Evolutionary conservation across 2,329 filamentous ascomycete genomes (phyloP).

Genomic region (Sporothrix phasma): DNA sequence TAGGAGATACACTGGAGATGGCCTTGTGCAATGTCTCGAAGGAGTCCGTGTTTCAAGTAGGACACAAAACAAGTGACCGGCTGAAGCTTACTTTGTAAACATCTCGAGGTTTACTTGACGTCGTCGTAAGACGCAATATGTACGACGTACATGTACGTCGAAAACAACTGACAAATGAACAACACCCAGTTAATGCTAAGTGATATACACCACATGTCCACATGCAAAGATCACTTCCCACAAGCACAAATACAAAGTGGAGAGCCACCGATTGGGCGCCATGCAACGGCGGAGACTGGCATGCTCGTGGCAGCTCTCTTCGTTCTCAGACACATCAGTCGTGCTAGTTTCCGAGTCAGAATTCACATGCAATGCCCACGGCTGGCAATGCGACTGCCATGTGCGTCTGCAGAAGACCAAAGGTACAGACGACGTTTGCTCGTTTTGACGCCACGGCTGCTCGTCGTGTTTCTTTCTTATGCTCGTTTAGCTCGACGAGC

Average conservation of each 20-base stretch:
- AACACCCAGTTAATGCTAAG: too few species aligned
- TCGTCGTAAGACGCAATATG: neutral
- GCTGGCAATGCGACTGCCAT: neutral
- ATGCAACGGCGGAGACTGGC: neutral
- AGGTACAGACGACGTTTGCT: neutral
- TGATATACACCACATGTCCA: too few species aligned
- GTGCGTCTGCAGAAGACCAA: neutral
- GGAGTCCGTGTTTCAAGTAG: too few species aligned
- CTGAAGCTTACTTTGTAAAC: too few species aligned
- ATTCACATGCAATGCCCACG: constrained; percentile 1
- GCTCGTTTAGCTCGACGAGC: neutral
- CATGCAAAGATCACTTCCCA: too few species aligned
- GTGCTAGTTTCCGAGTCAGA: neutral
- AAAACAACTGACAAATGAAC: too few species aligned
- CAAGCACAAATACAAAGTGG: too few species aligned
- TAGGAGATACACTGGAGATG: neutral
- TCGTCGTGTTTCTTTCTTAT: too few species aligned
- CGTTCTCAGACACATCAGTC: neutral
- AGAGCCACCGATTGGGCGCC: too few species aligned
- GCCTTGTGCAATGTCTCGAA: too few species aligned
- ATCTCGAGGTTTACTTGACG: too few species aligned
- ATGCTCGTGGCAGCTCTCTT: neutral
- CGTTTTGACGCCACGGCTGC: neutral
- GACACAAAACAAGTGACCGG: too few species aligned
- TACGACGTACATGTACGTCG: neutral